phyloP scores from a whole-genome alignment of 192 early-diverging fungal genomes.

The Coemansia sp. region DNA sequence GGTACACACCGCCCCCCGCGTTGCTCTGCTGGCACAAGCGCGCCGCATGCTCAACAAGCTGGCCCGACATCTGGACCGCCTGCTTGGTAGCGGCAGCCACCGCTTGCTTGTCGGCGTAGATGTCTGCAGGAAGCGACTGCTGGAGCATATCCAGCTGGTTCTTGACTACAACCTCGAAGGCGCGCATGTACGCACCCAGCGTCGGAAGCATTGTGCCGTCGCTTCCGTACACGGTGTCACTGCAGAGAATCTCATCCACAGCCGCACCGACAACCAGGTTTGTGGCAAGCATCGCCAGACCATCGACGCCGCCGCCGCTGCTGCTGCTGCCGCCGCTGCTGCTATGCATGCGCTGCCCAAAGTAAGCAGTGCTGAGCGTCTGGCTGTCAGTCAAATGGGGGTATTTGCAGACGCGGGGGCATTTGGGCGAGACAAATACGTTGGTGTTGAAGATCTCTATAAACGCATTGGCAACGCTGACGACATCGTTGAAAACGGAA shows the following conservation, averaged over 20 bases:
- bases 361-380: conserved; percentile 16
- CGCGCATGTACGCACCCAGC: conserved; percentile 27
- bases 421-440: conserved; percentile 2
- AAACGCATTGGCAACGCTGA: conserved; percentile 28
- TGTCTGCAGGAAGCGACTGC: conserved; percentile 12
- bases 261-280: conserved; percentile 18
- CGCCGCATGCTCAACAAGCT: conserved; percentile 13
- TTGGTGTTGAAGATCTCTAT: conserved; percentile 15
- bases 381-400: conserved; percentile 1
- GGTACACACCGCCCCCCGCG: not conserved
- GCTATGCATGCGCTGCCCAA: conserved; percentile 7
- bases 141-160: conserved; percentile 31
- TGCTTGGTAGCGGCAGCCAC: conserved; percentile 3
- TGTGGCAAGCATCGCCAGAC: not conserved
- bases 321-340: not conserved
- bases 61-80: conserved; percentile 8
- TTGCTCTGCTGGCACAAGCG: conserved; percentile 16
- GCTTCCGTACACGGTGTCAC: not conserved
- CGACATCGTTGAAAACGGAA: conserved; percentile 28
- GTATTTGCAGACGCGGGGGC: not conserved
- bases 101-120: conserved; percentile 18
- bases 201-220: not conserved
- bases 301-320: not conserved
- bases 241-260: conserved; percentile 25
- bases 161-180: conserved; percentile 34